Conservation (phyloP, 495 filamentous ascomycete species). For the Penicillium parvum region DNA sequence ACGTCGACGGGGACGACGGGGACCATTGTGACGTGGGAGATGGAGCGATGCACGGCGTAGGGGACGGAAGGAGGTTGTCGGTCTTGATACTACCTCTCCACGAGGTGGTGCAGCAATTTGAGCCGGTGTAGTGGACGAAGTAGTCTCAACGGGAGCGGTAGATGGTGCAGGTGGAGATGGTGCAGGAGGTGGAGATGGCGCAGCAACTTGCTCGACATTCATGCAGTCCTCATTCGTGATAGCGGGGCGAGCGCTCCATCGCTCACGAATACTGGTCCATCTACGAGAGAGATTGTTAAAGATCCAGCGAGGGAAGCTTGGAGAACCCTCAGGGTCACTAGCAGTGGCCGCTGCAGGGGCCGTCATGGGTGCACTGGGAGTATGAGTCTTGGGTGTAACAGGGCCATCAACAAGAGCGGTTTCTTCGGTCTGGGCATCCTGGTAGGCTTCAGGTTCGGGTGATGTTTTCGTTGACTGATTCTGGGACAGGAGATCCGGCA, state of each 20-base stretch:
- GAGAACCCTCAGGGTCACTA: not conserved
- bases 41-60: not conserved
- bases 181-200: not conserved
- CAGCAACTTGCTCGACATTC: not conserved
- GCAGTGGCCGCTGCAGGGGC: constrained; percentile 1
- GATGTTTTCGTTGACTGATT: constrained; percentile 17
- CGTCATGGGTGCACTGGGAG: constrained; percentile 1
- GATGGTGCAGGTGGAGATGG: not conserved
- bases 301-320: constrained; percentile 14
- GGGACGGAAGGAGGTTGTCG: not conserved
- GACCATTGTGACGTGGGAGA: not conserved
- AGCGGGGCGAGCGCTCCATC: not conserved
- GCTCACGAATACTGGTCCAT: constrained; percentile 17
- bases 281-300: constrained; percentile 17
- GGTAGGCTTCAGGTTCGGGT: not conserved
- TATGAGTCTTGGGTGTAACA: not conserved
- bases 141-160: not conserved
- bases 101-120: not conserved
- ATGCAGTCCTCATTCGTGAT: not conserved
- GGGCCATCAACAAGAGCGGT: constrained; percentile 1
- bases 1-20: not conserved
- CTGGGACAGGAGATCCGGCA: constrained; percentile 32
- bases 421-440: constrained; percentile 6
- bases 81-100: too few relatives aligned
- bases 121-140: not conserved